phyloP scores from a whole-genome alignment of 106 monocot genomes.

The Amphibolis antarctica region DNA sequence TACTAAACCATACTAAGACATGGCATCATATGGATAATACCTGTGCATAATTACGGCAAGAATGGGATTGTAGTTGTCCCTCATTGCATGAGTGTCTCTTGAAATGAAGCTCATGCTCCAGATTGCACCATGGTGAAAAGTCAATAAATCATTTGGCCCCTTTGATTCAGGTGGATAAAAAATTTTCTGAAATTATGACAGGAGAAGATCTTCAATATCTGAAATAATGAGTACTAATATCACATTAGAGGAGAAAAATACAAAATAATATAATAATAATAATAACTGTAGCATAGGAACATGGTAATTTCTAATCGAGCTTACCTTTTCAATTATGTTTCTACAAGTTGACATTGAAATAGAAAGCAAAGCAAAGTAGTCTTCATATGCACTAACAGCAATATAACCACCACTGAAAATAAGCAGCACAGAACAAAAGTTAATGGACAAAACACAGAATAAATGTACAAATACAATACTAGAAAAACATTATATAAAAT shows the following conservation, averaged over 20 bases:
- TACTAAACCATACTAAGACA: background rate
- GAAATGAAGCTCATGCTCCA: conserved; percentile 98
- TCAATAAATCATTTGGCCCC: conserved; percentile 16
- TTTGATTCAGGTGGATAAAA: conserved; percentile 67
- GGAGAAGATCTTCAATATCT: conserved; percentile 62
- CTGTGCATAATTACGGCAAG: conserved; percentile 75
- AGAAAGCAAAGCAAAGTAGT: conserved; percentile 52
- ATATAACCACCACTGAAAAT: conserved; percentile 62
- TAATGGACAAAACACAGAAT: background rate
- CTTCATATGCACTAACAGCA: conserved; percentile 85
- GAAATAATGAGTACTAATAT: conserved; percentile 44
- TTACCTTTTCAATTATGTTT: conserved; percentile 53
- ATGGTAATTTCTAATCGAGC: background rate
- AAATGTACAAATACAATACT: background rate
- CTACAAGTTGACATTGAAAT: conserved; percentile 36
- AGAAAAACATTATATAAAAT: no score
- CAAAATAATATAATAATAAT: background rate
- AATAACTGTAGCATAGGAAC: background rate
- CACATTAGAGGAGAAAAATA: conserved; percentile 27
- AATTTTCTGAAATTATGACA: conserved; percentile 89
- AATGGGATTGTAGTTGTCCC: conserved; percentile 37
- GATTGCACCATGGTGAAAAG: conserved; percentile 55
- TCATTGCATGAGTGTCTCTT: conserved; percentile 19
- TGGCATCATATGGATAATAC: conserved; percentile 23
- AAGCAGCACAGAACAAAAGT: background rate